Evolutionary conservation across 2,329 filamentous ascomycete genomes (phyloP), one percentile per base, ranked within the genome.

Genomic region (Verticillium klebahnii): DNA sequence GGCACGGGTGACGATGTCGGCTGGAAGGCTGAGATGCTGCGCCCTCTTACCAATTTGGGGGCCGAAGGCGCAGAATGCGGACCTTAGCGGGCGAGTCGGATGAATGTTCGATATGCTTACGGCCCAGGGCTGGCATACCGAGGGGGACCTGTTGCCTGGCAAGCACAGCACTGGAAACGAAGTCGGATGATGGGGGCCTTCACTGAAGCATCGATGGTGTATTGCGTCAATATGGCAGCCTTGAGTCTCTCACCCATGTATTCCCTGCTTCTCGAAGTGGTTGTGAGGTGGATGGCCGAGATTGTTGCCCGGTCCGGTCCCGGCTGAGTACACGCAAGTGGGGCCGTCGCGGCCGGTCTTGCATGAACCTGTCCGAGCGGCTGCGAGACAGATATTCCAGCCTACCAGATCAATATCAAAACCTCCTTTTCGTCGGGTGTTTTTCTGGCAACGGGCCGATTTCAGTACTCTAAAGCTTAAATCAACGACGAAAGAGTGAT

Each of bases 381-480:
- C 8, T 23, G 23, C 17, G 34, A 14, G 45, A 29, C 29, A 29
- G n/a, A 50, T 23, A 23, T 50, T 50, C 23, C 6, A 50, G 23
- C 45, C 45, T 50, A 50, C 45, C 45, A 50, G 45, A 23, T 12
- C n/a, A 23, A 9, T 9, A 23, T 50, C 9, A 50, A 23, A 50
- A 50, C 45, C 45, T 50, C 45, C 45, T 23, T 29, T 29, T 50
- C 45, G 11, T 50, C 45, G 45, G 45, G 19, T 14, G n/a, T 50
- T 50, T 50, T 7, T 50, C n/a, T 50, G 19, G n/a, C 23, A 50
- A 50, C 45, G 45, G 45, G 45, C 45, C 45, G 45, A 50, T 50
- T 50, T 2, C 23, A 50, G 19, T 23, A 50, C 55, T 56, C 19
- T 50, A 61, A 63, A 56, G 56, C 60, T 59, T 57, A 40, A 59